Percentiles rank a stretch among this genome's conserved stretches.
These are phyloP conservation scores for Taphrina populina DNA, from an alignment of 1,139 yeast genomes.

Conservation along the genomic window DNA sequence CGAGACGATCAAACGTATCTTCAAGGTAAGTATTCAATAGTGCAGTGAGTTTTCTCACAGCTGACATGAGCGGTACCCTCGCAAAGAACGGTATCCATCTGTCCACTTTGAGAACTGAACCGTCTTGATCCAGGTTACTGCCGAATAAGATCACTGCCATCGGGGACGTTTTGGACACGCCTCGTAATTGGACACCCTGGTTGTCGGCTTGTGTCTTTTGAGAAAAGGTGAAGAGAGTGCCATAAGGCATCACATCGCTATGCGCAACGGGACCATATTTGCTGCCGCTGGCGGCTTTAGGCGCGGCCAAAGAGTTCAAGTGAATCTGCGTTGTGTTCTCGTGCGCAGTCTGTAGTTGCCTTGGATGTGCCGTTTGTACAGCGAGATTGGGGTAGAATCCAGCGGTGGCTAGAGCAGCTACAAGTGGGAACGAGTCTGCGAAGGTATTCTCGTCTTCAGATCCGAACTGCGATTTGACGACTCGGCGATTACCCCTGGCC, in stretches of 20 bases:
- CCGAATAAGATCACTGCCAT: conserved; percentile 28
- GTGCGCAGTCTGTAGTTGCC: conserved; percentile 36
- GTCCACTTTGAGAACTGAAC: conserved; percentile 13
- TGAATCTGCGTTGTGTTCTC: conserved; percentile 37
- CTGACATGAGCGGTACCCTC: conserved; percentile 22
- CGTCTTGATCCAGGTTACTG: conserved; percentile 9
- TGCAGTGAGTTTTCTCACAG: not conserved
- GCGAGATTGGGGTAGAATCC: conserved; percentile 40
- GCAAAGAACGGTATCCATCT: conserved; percentile 32
- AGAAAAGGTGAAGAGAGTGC: conserved; percentile 20
- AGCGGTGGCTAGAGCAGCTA: conserved; percentile 37
- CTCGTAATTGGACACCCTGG: conserved; percentile 7
- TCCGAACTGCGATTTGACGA: conserved; percentile 29
- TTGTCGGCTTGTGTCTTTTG: conserved; percentile 29
- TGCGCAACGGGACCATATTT: conserved; percentile 8
- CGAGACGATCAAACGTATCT: conserved; percentile 23
- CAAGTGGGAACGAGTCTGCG: conserved; percentile 36
- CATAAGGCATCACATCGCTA: conserved; percentile 1
- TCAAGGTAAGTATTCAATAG: conserved; percentile 11
- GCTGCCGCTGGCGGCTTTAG: not conserved
- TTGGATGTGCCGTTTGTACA: conserved; percentile 25
- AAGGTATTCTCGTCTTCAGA: conserved; percentile 36
- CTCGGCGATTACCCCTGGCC: not conserved
- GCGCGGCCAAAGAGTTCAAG: conserved; percentile 43
- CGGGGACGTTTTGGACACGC: conserved; percentile 22